Evolutionary conservation across 1,284 basidiomycete genomes (phyloP), one percentile per base, ranked within the genome.

Genomic region (Ceratobasidium sp.): DNA sequence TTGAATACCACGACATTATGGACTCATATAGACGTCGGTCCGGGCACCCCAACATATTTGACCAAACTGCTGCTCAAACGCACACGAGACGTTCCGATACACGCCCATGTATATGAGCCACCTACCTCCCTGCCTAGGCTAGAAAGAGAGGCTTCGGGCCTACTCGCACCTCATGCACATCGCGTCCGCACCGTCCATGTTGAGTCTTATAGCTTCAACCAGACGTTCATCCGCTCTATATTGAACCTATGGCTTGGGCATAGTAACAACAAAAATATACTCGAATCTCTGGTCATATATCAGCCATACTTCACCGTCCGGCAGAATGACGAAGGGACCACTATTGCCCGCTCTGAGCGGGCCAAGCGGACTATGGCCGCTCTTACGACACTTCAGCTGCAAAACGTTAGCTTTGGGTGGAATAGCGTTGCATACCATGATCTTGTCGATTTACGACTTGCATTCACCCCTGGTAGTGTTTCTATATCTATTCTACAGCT

Each of bases 361-460:
- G 55, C n/a, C 55, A 18, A 23, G 13, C 23, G 13, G 55, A 23
- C 33, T 33, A 33, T 33, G 33, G 33, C 33, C 33, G 33, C 58
- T 12, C 28, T 61, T 6, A 18, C 6, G 5, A 28, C 39, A 6
- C 71, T 73, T 60, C 55, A 39, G 20, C 33, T 73, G 9, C 44
- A 23, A 7, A n/a, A 28, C 33, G n/a, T 51, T 7, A 23, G 10
- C 20, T 23, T 55, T 4, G 20, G 12, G 12, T 63, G 71, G 71
- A 33, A 60, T 42, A 64, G 60, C 26, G 7, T 9, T 28, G 71
- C 71, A 10, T 75, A 75, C 39, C 71, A 53, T 13, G 58, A 56
- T 2, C 46, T 75, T 3, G n/a, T 26, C 6, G 71, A 75, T 13
- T 18, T 60, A 12, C 58, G 58, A 60, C n/a, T 56, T 26, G 55